phyloP scores from a whole-genome alignment of 306 rosid species.

The Trifolium repens region DNA sequence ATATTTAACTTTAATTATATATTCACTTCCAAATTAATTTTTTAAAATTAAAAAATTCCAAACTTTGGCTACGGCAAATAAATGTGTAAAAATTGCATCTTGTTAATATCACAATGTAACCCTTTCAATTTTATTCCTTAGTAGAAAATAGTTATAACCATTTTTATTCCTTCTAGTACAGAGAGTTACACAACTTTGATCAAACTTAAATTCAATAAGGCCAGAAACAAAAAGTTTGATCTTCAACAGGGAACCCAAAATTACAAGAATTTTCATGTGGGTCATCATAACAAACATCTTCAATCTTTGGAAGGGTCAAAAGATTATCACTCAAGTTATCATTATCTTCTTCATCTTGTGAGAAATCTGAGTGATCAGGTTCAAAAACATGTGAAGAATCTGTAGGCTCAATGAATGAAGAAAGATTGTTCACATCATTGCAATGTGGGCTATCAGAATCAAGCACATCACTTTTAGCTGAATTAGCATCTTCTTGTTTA shows the following conservation, averaged over 20 bases:
- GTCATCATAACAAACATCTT: slow-evolving; percentile 57
- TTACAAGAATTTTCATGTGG: slow-evolving; percentile 56
- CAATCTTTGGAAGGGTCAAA: slow-evolving; percentile 59
- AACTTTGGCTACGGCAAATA: background rate
- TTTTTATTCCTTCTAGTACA: slow-evolving; percentile 54
- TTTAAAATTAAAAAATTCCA: background rate
- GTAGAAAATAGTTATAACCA: slow-evolving; percentile 33
- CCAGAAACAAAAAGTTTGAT: slow-evolving; percentile 74
- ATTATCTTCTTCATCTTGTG: slow-evolving; percentile 74
- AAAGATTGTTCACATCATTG: slow-evolving; percentile 35
- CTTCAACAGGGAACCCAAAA: slow-evolving; percentile 58
- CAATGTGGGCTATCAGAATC: slow-evolving; percentile 73
- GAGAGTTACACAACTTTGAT: slow-evolving; percentile 58
- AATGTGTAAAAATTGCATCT: background rate
- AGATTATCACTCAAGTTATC: slow-evolving; percentile 48
- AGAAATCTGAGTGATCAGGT: slow-evolving; percentile 73
- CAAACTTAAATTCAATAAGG: slow-evolving; percentile 41
- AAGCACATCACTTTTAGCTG: slow-evolving; percentile 74
- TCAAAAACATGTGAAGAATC: slow-evolving; percentile 67
- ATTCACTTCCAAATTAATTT: background rate
- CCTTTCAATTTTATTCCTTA: slow-evolving; percentile 31
- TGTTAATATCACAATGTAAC: slow-evolving; percentile 15
- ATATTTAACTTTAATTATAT: too few relatives aligned
- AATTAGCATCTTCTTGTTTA: slow-evolving; percentile 84
- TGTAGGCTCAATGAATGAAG: slow-evolving; percentile 64